Percentiles rank a stretch among this genome's conserved stretches.
These are phyloP conservation scores for Myotisia sp. DNA, from an alignment of 2,329 filamentous ascomycete species.

Conservation along the genomic window DNA sequence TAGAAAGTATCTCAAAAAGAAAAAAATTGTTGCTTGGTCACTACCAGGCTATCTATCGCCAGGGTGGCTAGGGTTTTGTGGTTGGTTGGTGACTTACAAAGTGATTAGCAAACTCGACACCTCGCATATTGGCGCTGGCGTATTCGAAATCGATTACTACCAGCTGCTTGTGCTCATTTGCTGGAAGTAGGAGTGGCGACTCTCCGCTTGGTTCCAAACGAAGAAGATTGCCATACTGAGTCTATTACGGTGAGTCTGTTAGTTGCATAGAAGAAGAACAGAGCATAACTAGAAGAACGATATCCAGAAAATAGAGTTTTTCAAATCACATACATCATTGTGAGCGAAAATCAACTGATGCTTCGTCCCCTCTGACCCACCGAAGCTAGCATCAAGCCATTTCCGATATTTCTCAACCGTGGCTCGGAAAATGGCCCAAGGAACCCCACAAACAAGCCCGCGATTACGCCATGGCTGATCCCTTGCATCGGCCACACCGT, in stretches of 20 bases:
- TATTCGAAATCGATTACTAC: constrained; percentile 99
- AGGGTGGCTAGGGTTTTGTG: too few relatives aligned
- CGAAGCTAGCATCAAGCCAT: constrained; percentile 60
- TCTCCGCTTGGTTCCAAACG: constrained; percentile 55
- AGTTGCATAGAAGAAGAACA: neutral
- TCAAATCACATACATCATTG: constrained; percentile 77
- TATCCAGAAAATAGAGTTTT: too few relatives aligned
- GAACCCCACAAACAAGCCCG: constrained; percentile 68
- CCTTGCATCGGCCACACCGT: constrained; percentile 29
- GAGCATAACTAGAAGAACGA: too few relatives aligned
- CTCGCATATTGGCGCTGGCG: constrained; percentile 71
- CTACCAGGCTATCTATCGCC: neutral
- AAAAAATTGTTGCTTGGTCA: constrained; percentile 1
- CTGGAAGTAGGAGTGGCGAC: constrained; percentile 73
- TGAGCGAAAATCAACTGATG: constrained; percentile 84
- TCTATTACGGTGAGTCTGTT: constrained; percentile 38
- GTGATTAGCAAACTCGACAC: constrained; percentile 91
- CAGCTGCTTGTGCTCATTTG: constrained; percentile 89
- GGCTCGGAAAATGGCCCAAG: constrained; percentile 64
- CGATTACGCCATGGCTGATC: constrained; percentile 49
- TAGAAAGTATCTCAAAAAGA: too few relatives aligned
- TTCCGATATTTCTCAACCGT: constrained; percentile 63
- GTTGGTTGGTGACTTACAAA: too few relatives aligned
- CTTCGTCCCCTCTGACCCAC: constrained; percentile 50
- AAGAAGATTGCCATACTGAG: constrained; percentile 96